Base-by-base conservation (phyloP, 1,284 basidiomycete genomes). In the Wallemia hederae region DNA sequence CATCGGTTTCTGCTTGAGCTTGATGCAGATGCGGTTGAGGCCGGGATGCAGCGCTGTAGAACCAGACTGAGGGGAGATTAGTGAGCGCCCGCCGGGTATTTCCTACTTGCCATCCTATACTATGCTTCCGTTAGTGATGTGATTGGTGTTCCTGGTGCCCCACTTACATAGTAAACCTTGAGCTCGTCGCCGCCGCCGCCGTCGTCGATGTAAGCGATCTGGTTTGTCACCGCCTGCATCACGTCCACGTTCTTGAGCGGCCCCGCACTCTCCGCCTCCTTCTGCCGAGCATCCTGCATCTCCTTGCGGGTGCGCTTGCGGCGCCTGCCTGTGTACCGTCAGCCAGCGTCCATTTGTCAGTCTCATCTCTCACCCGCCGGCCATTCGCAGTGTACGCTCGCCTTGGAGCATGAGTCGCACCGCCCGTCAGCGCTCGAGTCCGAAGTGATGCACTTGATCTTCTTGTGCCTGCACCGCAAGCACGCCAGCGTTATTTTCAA, bases 21-120 rank as follows among this genome's bases (percentile, higher is more conserved):
- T 72, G 28, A 74, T 66, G 1, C 69, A 68, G 55, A 74, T 72
- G 2, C 72, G 69, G 61, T 73, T 72, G 63, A 74, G 70, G 24
- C 73, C 73, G 2, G 73, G 72, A 56, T 67, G 64, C 24, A 68
- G 65, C 5, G 66, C 64, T n/a, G 67, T 59, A 60, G 57, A n/a
- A 22, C 31, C 22, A 24, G 25, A 27, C 17, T 25, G n/a, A 56
- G 17, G 33, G 9, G 9, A 22, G 39, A 34, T 28, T n/a, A 61
- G 39, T 15, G 11, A 15, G 22, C 22, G 19, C 19, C n/a, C 63
- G 34, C 59, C 65, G 63, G 62, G 63, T 59, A 66, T 64, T 24
- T 65, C 67, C 14, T 66, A 73, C 19, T 69, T 69, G 27, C 72
- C 72, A 28, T 71, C 70, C 70, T 71, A 61, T 24, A 33, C 11